Conservation (phyloP, 148 eudicot species). For the Rhododendron ferrugineum region DNA sequence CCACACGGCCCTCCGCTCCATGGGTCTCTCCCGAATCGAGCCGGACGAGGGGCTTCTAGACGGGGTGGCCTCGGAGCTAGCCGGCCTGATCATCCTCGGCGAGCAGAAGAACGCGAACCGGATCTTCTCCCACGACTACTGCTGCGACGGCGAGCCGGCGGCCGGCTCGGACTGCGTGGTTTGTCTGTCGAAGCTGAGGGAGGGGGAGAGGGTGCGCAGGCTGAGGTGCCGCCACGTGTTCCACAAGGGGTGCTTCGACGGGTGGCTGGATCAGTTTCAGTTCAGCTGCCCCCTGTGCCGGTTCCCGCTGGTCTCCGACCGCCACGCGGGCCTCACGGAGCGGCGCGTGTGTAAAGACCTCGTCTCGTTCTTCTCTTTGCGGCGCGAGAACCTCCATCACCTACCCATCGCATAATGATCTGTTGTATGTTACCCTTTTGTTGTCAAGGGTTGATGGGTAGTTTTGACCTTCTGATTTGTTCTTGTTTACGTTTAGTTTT, state of each 20-base stretch:
- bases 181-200: conserved; percentile 38
- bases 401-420: background rate
- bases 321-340: conserved; percentile 28
- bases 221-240: conserved; percentile 67
- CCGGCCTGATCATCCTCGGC: conserved; percentile 33
- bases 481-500: background rate
- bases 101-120: conserved; percentile 48
- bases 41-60: background rate
- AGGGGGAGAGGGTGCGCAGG: conserved; percentile 52
- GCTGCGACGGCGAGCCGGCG: background rate
- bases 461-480: conserved; percentile 8
- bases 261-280: conserved; percentile 61
- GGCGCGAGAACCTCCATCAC: background rate
- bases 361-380: conserved; percentile 27
- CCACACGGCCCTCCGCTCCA: conserved; percentile 11
- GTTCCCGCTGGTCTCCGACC: conserved; percentile 33
- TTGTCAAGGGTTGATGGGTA: conserved; percentile 7
- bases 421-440: background rate
- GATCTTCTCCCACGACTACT: conserved; percentile 23
- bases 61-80: conserved; percentile 33
- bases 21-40: conserved; percentile 14
- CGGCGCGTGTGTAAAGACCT: conserved; percentile 38
- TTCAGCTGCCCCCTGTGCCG: conserved; percentile 79
- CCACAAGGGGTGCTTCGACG: conserved; percentile 64
- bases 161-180: conserved; percentile 38